Evolutionary conservation across 306 rosid species (phyloP).

Genomic region (Urtica urens): DNA sequence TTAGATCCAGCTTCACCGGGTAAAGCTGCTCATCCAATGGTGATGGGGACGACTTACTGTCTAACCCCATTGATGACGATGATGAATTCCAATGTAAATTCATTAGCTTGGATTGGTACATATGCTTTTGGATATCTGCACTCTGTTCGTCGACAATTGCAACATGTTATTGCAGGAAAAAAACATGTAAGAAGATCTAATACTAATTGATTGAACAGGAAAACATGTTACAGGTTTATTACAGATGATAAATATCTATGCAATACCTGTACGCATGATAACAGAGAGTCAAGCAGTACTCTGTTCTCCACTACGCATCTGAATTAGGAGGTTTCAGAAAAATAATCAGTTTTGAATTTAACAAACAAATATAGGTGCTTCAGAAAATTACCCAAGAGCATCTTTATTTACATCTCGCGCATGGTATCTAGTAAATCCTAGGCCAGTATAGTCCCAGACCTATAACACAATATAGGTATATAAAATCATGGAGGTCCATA

Average conservation of each 20-base stretch:
- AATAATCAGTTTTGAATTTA: conserved; percentile 18
- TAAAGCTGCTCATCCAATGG: conserved; percentile 28
- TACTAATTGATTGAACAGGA: too few species aligned
- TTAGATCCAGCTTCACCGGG: conserved; percentile 60
- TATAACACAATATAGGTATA: conserved; percentile 22
- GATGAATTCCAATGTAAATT: conserved; percentile 33
- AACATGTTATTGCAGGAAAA: conserved; percentile 21
- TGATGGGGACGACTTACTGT: conserved; percentile 20
- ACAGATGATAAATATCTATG: too few species aligned
- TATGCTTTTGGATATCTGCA: conserved; percentile 52
- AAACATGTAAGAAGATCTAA: too few species aligned
- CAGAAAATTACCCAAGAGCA: conserved; percentile 56
- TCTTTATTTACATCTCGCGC: conserved; percentile 81
- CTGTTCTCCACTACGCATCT: conserved; percentile 93
- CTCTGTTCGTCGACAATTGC: conserved; percentile 47
- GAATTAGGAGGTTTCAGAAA: conserved; percentile 8
- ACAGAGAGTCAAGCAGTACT: conserved; percentile 68
- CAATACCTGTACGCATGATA: conserved; percentile 75
- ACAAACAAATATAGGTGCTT: conserved; percentile 10
- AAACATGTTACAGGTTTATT: too few species aligned
- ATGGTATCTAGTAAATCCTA: conserved; percentile 72
- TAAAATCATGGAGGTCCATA: too few species aligned
- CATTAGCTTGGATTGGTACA: conserved; percentile 57
- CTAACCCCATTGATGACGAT: conserved; percentile 26
- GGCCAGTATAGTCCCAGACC: conserved; percentile 94